These are phyloP conservation scores for Aspergillus mulundensis DNA, from an alignment of 495 filamentous ascomycete genomes.

Conservation along the genomic window DNA sequence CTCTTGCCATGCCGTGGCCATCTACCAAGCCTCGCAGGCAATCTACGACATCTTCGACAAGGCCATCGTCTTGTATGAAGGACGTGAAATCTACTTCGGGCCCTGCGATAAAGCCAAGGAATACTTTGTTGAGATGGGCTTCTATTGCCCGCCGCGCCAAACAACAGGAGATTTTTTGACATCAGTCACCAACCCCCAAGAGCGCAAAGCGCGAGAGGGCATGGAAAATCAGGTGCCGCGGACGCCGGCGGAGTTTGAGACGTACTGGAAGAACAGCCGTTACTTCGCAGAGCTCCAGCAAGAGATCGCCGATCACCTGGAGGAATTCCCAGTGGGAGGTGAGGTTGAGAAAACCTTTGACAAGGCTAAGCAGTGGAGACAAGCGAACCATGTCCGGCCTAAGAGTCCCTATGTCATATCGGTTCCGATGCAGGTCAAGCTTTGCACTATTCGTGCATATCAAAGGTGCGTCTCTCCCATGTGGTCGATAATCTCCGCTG, in stretches of 20 bases:
- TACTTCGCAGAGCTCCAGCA: constrained; percentile 45
- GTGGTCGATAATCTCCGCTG: constrained; percentile 14
- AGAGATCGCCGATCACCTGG: constrained; percentile 48
- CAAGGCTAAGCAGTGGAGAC: constrained; percentile 30
- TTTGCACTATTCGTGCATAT: constrained; percentile 50
- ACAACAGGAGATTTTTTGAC: constrained; percentile 71
- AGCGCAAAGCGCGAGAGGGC: constrained; percentile 57
- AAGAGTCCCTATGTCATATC: constrained; percentile 45
- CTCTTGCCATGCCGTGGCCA: constrained; percentile 71
- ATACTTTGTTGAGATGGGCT: constrained; percentile 62
- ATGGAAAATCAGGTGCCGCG: constrained; percentile 63
- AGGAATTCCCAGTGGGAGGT: constrained; percentile 33
- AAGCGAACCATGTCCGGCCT: constrained; percentile 40
- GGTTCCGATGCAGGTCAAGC: constrained; percentile 43
- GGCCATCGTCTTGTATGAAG: constrained; percentile 58
- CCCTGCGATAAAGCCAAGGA: constrained; percentile 51
- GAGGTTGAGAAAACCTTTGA: constrained; percentile 29
- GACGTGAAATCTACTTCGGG: constrained; percentile 66
- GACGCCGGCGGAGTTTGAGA: constrained; percentile 66
- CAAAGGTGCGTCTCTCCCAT: constrained; percentile 29
- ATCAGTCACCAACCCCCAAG: constrained; percentile 62
- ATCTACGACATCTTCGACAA: constrained; percentile 71
- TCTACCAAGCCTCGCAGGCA: constrained; percentile 82
- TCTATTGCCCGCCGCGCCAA: constrained; percentile 53
- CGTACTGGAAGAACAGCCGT: constrained; percentile 53